Evolutionary conservation across 208 protist genomes (phyloP).

Genomic region (Acanthamoeba royreba): DNA sequence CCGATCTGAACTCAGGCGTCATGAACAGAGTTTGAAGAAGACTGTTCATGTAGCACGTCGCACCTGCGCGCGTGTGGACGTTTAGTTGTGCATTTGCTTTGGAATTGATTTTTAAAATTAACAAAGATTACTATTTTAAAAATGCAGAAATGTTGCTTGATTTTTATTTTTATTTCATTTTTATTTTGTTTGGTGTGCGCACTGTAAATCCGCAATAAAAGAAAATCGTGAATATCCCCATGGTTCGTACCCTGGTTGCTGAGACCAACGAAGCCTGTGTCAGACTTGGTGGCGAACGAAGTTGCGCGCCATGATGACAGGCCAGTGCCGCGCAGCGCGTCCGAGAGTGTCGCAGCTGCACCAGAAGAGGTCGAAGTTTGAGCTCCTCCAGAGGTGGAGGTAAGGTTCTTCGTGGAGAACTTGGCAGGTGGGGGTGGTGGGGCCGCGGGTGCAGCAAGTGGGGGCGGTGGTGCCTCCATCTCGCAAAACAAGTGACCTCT

Average conservation of each 20-base stretch:
- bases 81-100: too few relatives aligned
- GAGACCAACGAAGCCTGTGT: constrained; percentile 38
- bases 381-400: too few relatives aligned
- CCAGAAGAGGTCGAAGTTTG: background rate
- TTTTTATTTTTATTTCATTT: too few relatives aligned
- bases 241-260: constrained; percentile 23
- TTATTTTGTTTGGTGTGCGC: too few relatives aligned
- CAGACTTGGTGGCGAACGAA: constrained; percentile 27
- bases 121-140: too few relatives aligned
- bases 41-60: constrained; percentile 51
- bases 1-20: constrained; percentile 34
- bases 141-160: too few relatives aligned
- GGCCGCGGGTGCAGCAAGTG: background rate
- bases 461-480: too few relatives aligned
- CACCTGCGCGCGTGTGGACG: background rate
- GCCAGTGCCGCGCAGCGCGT: background rate
- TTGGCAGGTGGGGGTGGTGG: background rate
- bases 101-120: too few relatives aligned
- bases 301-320: constrained; percentile 30
- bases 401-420: background rate
- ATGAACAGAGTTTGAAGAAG: constrained; percentile 48
- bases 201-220: too few relatives aligned
- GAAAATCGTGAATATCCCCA: too few relatives aligned
- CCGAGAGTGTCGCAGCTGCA: background rate
- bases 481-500: too few relatives aligned